A percentile compares a stretch with the other conserved stretches of the same genome.
Conservation (phyloP, 352 stramenopile species). For the Pythium biforme region DNA sequence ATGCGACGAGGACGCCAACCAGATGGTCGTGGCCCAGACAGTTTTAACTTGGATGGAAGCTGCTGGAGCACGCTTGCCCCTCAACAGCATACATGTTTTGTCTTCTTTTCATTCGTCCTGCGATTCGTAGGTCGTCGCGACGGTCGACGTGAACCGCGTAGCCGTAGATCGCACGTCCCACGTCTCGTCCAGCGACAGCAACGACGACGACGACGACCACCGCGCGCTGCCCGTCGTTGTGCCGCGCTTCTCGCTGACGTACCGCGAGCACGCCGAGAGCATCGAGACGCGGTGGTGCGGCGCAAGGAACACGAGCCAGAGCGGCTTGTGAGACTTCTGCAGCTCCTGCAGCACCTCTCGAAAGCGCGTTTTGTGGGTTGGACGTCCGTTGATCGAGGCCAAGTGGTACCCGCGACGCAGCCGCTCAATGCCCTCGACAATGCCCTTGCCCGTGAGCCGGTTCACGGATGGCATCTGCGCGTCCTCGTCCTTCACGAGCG, state of each 20-base stretch:
- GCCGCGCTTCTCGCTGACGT: neutral
- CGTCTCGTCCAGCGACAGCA: conserved; percentile 13
- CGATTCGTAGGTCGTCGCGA: conserved; percentile 1
- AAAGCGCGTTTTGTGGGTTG: conserved; percentile 31
- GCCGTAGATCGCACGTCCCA: neutral
- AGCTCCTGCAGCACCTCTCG: conserved; percentile 38
- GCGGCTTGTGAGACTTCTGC: conserved; percentile 38
- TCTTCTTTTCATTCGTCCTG: neutral
- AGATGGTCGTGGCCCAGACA: neutral
- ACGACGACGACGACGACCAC: conserved; percentile 14
- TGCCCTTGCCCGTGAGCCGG: conserved; percentile 68
- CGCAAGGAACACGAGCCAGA: conserved; percentile 49
- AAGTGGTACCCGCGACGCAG: conserved; percentile 50
- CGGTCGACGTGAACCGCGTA: conserved; percentile 1
- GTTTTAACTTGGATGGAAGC: neutral
- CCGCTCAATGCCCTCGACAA: conserved; percentile 34
- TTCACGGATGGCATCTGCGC: conserved; percentile 53
- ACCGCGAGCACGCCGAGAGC: conserved; percentile 2
- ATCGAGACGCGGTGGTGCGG: conserved; percentile 18
- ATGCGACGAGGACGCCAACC: neutral
- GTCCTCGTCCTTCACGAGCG: conserved; percentile 49
- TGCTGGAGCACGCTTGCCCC: no score
- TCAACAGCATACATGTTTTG: neutral
- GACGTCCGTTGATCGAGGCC: conserved; percentile 48
- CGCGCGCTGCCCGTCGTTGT: neutral